Conservation (phyloP, 2,329 filamentous ascomycete species). For the Macrophomina phaseolina region DNA sequence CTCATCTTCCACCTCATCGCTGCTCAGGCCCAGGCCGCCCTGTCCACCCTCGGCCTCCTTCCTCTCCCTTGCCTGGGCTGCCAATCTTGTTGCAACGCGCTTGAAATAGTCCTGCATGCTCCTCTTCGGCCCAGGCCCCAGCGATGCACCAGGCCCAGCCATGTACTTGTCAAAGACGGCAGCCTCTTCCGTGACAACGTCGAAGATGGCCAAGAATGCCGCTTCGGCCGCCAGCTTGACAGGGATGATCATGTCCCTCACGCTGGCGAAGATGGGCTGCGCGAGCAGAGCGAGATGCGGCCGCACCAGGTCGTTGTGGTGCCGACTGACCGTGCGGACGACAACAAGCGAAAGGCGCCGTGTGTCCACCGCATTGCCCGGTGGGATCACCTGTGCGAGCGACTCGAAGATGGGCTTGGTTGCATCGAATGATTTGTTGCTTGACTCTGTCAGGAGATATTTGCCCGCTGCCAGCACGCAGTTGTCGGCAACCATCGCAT, state of each 20-base stretch:
- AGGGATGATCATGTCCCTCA: conserved; percentile 90
- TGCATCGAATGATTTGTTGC: conserved; percentile 73
- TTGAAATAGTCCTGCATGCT: conserved; percentile 98
- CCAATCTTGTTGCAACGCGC: conserved; percentile 82
- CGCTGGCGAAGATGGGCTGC: conserved; percentile 83
- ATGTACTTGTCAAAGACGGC: conserved; percentile 93
- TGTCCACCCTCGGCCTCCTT: conserved; percentile 89
- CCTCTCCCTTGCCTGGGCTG: conserved; percentile 85
- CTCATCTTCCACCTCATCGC: conserved; percentile 93
- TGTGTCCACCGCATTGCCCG: conserved; percentile 79
- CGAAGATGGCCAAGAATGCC: conserved; percentile 89
- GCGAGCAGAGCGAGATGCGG: conserved; percentile 83
- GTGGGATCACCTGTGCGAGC: conserved; percentile 75
- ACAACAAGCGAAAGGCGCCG: conserved; percentile 87
- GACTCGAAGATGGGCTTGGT: conserved; percentile 81
- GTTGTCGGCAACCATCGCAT: conserved; percentile 82
- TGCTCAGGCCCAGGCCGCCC: conserved; percentile 82
- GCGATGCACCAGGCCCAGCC: conserved; percentile 65
- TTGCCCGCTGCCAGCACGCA: conserved; percentile 89
- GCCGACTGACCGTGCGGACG: conserved; percentile 80
- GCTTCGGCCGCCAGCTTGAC: conserved; percentile 95
- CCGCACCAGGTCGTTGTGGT: conserved; percentile 78
- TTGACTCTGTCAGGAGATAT: conserved; percentile 73
- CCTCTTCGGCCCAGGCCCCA: conserved; percentile 77
- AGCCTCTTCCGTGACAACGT: conserved; percentile 83